A percentile compares a stretch with the other conserved stretches of the same genome.
phyloP scores from a whole-genome alignment of 2,329 filamentous ascomycete species.

The Cytospora schulzeri region DNA sequence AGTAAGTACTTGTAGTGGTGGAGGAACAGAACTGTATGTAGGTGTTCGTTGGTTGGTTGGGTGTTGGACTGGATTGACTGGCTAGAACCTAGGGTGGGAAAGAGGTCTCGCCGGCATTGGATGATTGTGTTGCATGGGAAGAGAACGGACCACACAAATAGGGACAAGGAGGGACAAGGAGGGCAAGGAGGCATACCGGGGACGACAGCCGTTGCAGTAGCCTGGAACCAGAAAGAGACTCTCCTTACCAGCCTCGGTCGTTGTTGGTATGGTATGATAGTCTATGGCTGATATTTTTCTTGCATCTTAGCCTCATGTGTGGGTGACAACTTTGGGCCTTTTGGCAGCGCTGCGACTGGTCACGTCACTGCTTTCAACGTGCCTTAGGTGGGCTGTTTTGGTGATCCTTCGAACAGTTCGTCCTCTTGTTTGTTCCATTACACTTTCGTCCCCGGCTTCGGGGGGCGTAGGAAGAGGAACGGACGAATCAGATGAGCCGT shows the following conservation, averaged over 20 bases:
- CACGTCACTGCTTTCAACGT: slow-evolving; percentile 4
- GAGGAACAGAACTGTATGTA: slow-evolving; percentile 5
- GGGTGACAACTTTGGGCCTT: background rate
- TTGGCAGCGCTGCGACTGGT: background rate
- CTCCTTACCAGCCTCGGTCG: slow-evolving; percentile 8
- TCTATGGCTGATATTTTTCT: background rate
- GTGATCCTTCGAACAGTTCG: background rate
- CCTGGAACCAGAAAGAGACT: slow-evolving; percentile 13
- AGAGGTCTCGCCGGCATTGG: slow-evolving; percentile 15
- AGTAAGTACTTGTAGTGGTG: slow-evolving; percentile 8
- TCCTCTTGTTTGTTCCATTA: background rate
- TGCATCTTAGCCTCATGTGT: background rate
- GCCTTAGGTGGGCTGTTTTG: background rate
- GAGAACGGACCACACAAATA: background rate
- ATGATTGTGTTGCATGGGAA: slow-evolving; percentile 13
- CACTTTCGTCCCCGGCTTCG: background rate
- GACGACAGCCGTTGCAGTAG: slow-evolving; percentile 26
- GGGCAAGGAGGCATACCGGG: slow-evolving; percentile 16
- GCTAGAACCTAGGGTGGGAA: slow-evolving; percentile 8
- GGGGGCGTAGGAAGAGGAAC: background rate
- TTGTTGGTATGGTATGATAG: background rate
- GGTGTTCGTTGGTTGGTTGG: slow-evolving; percentile 10
- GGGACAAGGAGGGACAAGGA: background rate
- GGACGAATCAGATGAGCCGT: background rate
- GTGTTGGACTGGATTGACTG: background rate